A percentile compares a stretch with the other conserved stretches of the same genome.
phyloP scores from a whole-genome alignment of 306 rosid species.

The Crotalaria pallida region DNA sequence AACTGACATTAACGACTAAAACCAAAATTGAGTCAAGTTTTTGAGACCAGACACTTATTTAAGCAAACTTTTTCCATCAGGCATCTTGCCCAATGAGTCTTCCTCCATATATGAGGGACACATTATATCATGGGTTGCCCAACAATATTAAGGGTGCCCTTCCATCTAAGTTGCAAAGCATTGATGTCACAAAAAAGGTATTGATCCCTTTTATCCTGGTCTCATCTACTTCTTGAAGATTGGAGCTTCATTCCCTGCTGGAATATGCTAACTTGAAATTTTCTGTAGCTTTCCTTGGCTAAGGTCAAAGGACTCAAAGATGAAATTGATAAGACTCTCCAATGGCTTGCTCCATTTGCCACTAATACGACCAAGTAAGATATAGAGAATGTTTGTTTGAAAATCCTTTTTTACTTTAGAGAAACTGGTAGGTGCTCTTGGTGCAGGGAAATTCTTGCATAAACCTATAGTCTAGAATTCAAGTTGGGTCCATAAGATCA shows the following conservation, averaged over 20 bases:
- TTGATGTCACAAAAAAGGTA: conserved; percentile 59
- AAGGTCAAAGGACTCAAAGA: conserved; percentile 37
- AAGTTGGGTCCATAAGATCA: background rate
- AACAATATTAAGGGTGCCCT: conserved; percentile 53
- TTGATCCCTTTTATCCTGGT: background rate
- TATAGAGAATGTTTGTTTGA: background rate
- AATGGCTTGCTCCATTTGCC: conserved; percentile 82
- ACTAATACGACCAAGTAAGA: conserved; percentile 76
- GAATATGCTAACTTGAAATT: conserved; percentile 18
- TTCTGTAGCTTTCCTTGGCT: conserved; percentile 51
- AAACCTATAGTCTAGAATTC: background rate
- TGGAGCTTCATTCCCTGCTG: background rate
- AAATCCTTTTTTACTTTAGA: background rate
- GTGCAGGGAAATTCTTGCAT: background rate
- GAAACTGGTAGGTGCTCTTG: background rate
- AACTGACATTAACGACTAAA: no score
- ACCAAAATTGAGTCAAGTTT: no score
- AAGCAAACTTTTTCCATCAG: conserved; percentile 24
- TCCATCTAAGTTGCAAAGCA: conserved; percentile 45
- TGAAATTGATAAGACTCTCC: conserved; percentile 71
- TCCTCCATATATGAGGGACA: conserved; percentile 75
- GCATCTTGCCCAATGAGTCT: conserved; percentile 68
- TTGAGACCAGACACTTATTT: no score
- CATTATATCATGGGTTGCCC: conserved; percentile 77
- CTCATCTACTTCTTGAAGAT: background rate